A percentile compares a stretch with the other conserved stretches of the same genome.
phyloP scores from a whole-genome alignment of 2,329 filamentous ascomycete genomes.

The Akanthomyces lecanii region DNA sequence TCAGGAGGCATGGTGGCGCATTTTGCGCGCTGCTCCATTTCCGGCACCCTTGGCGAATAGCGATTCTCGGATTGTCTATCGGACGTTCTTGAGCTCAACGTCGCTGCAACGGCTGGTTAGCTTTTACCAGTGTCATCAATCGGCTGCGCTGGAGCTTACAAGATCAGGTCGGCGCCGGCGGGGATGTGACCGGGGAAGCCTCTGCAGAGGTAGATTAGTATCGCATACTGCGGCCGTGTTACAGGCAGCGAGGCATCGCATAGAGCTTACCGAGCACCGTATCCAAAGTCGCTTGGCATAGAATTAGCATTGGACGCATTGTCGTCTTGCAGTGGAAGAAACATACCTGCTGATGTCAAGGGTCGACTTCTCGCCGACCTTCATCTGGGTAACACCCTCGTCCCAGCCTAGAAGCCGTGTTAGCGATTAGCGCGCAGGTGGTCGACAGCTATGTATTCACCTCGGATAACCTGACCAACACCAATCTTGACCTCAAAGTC shows the following conservation, averaged over 20 bases:
- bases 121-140: too few relatives aligned
- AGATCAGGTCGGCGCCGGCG: constrained; percentile 69
- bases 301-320: constrained; percentile 20
- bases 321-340: background rate
- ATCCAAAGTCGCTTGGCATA: constrained; percentile 55
- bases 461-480: constrained; percentile 78
- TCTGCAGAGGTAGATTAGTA: constrained; percentile 38
- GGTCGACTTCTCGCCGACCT: constrained; percentile 82
- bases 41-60: background rate
- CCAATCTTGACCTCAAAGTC: constrained; percentile 78
- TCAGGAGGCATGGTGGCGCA: background rate
- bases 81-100: constrained; percentile 63
- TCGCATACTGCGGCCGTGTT: background rate
- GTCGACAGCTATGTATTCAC: constrained; percentile 42
- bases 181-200: constrained; percentile 79
- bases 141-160: constrained; percentile 54
- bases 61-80: constrained; percentile 30
- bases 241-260: background rate
- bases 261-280: constrained; percentile 53
- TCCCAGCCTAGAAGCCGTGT: constrained; percentile 61
- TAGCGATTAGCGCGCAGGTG: constrained; percentile 14
- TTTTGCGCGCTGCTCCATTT: constrained; percentile 7
- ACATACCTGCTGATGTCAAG: constrained; percentile 74
- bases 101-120: constrained; percentile 44
- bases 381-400: constrained; percentile 81